Evolutionary conservation across 106 monocot species (phyloP).

Genomic region (Platanthera zijinensis): DNA sequence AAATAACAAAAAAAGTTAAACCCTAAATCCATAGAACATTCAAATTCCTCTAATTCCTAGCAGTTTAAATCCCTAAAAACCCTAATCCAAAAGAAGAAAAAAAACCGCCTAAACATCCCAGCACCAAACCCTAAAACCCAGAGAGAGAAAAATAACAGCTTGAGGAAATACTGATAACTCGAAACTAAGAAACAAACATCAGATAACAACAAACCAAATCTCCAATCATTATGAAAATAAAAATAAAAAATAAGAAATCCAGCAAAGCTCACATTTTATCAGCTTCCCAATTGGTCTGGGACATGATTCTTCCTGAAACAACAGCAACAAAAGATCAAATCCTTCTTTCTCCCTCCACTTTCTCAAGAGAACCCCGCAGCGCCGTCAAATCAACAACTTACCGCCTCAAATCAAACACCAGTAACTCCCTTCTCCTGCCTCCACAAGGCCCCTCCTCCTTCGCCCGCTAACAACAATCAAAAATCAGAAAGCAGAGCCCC

Average conservation of each 20-base stretch:
- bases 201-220: background rate
- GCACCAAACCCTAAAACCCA: background rate
- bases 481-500: background rate
- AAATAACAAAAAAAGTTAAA: background rate
- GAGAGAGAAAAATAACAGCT: background rate
- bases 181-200: background rate
- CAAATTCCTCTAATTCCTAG: background rate
- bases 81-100: background rate
- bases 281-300: constrained; percentile 68
- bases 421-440: background rate
- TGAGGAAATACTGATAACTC: background rate
- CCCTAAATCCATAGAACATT: background rate
- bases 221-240: background rate
- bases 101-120: background rate
- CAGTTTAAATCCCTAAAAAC: constrained; percentile 5
- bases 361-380: background rate
- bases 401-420: background rate
- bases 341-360: background rate
- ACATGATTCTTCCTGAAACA: constrained; percentile 25
- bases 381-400: background rate
- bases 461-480: background rate
- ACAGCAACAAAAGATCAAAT: background rate
- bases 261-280: constrained; percentile 54
- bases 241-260: background rate
- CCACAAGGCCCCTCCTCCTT: background rate